A percentile compares a stretch with the other conserved stretches of the same genome.
Evolutionary conservation across 78 protist genomes (phyloP).

Genomic region (Emiliania huxleyi): DNA sequence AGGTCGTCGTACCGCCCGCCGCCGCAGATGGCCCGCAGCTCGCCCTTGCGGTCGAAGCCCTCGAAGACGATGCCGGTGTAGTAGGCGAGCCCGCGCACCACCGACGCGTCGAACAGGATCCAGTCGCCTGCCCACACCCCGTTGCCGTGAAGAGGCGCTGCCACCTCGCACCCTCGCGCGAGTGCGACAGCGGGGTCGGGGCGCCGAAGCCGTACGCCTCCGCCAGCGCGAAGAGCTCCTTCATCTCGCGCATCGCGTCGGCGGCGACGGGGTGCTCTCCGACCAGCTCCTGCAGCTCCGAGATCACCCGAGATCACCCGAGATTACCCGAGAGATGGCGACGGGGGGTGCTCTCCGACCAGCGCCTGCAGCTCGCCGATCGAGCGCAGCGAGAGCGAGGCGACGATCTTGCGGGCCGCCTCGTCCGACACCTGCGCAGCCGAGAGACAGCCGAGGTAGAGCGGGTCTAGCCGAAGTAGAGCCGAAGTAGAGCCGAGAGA

Average conservation of each 20-base stretch:
- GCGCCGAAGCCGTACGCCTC: constrained; percentile 54
- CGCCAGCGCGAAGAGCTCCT: constrained; percentile 22
- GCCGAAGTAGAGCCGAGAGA: too few species aligned
- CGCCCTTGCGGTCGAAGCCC: constrained; percentile 54
- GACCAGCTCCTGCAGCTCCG: too few species aligned
- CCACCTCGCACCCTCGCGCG: too few species aligned
- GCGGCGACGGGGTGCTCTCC: too few species aligned
- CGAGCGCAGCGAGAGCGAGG: constrained; percentile 24
- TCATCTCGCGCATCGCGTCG: neutral
- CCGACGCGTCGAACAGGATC: constrained; percentile 48
- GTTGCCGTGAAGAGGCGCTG: too few species aligned
- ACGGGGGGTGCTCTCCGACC: neutral
- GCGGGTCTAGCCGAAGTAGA: too few species aligned
- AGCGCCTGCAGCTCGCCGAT: constrained; percentile 40
- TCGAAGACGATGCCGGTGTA: constrained; percentile 81
- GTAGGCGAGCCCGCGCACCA: constrained; percentile 74
- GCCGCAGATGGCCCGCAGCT: constrained; percentile 43
- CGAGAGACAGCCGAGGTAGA: neutral
- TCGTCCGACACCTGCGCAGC: neutral
- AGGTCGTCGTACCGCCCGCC: constrained; percentile 56
- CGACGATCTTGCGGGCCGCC: constrained; percentile 27
- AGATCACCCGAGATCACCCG: too few species aligned
- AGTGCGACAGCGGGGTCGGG: too few species aligned
- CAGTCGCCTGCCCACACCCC: too few species aligned
- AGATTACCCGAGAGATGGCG: too few species aligned